Evolutionary conservation across 2,329 filamentous ascomycete species (phyloP).

Genomic region (Dactylellina leptospora): DNA sequence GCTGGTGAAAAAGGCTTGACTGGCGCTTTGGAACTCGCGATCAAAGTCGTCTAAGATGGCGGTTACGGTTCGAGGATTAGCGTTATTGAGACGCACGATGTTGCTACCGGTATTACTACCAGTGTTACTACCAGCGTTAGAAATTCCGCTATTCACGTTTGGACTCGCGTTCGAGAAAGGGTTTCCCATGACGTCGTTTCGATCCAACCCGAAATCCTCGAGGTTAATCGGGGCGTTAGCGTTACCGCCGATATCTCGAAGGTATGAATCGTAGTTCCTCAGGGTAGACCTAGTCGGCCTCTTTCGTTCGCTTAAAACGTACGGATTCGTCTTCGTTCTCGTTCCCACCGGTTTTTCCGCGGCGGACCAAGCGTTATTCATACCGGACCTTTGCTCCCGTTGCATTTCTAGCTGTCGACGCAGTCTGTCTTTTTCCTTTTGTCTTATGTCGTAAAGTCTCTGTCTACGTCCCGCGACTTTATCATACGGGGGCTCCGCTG

Average conservation of each 20-base stretch:
- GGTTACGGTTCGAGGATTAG: no score
- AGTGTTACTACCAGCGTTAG: no score
- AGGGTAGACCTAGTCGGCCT: not conserved
- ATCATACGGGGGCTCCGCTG: not conserved
- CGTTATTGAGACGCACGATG: no score
- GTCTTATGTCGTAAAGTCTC: not conserved
- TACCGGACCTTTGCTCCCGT: not conserved
- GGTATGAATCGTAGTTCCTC: not conserved
- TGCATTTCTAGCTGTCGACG: not conserved
- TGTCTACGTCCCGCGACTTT: not conserved
- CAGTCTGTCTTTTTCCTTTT: not conserved
- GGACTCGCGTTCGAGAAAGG: not conserved
- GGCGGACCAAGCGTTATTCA: not conserved
- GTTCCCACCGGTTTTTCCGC: not conserved
- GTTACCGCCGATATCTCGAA: slow-evolving; percentile 2
- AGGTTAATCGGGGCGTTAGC: not conserved
- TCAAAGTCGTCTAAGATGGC: not conserved
- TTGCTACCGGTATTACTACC: no score
- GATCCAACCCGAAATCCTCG: not conserved
- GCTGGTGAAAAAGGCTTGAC: no score
- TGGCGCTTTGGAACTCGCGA: not conserved
- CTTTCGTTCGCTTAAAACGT: not conserved
- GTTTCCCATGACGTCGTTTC: not conserved
- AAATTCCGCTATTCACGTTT: no score
- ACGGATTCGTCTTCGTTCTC: not conserved